Conservation (phyloP, 805 yeast species). For the Nakazawaea populi region DNA sequence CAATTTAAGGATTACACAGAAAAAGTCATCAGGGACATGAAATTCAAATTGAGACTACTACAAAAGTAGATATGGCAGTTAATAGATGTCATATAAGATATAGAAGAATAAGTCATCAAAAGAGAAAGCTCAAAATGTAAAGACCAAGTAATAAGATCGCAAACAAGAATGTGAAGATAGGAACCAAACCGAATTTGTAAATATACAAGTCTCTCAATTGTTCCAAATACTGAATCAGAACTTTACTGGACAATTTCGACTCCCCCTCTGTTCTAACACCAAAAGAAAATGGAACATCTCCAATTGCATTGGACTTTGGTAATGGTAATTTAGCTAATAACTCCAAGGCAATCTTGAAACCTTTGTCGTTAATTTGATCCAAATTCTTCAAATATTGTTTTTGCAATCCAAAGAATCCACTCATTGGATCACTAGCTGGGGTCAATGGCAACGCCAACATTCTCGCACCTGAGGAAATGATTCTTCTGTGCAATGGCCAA, state of each 20-base stretch:
- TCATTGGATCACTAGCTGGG: conserved; percentile 48
- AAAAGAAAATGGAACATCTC: conserved; percentile 44
- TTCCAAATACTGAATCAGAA: conserved; percentile 38
- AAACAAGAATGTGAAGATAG: conserved; percentile 2
- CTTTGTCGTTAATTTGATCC: conserved; percentile 35
- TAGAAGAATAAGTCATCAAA: not conserved
- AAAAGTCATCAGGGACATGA: conserved; percentile 22
- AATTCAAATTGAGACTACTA: conserved; percentile 11
- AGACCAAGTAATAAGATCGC: not conserved
- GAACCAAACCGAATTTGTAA: conserved; percentile 35
- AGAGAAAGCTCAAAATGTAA: not conserved
- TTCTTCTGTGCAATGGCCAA: conserved; percentile 46
- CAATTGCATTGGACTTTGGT: conserved; percentile 29
- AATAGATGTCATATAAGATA: not conserved
- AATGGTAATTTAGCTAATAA: conserved; percentile 40
- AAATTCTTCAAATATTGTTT: conserved; percentile 33
- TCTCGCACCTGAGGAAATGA: conserved; percentile 44
- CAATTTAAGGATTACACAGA: conserved; percentile 29
- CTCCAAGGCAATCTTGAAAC: conserved; percentile 46
- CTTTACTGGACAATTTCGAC: conserved; percentile 42
- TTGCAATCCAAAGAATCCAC: conserved; percentile 46
- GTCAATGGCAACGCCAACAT: conserved; percentile 43
- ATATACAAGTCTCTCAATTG: conserved; percentile 41
- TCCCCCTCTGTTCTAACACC: conserved; percentile 53
- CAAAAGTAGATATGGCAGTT: not conserved